phyloP scores from a whole-genome alignment of 2,329 filamentous ascomycete genomes.

The Penicillium sp. region DNA sequence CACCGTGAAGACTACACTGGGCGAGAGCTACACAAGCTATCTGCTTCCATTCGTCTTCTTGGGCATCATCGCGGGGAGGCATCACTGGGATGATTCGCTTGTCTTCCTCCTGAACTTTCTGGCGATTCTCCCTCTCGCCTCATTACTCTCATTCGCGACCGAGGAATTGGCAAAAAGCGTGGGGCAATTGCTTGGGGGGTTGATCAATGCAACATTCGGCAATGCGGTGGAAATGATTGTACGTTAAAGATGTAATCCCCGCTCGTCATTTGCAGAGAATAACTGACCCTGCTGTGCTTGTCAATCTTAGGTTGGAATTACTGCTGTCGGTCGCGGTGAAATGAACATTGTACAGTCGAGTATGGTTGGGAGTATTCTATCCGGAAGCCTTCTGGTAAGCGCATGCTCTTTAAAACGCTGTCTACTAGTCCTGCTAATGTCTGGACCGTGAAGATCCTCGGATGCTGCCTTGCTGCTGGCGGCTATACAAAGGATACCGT shows the following conservation, averaged over 20 bases:
- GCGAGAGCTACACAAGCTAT: conserved; percentile 80
- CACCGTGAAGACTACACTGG: conserved; percentile 54
- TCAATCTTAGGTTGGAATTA: conserved; percentile 53
- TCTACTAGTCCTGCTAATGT: background rate
- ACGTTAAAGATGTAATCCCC: conserved; percentile 52
- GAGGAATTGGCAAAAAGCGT: conserved; percentile 60
- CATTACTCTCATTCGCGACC: conserved; percentile 60
- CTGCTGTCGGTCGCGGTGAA: conserved; percentile 72
- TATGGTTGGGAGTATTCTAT: conserved; percentile 82
- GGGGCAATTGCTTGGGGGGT: conserved; percentile 50
- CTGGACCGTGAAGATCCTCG: conserved; percentile 60
- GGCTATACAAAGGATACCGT: conserved; percentile 74
- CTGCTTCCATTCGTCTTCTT: conserved; percentile 73
- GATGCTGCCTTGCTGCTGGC: conserved; percentile 78
- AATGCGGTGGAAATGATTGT: conserved; percentile 64
- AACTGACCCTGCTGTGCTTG: conserved; percentile 1
- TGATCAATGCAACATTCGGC: conserved; percentile 63
- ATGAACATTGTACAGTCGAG: conserved; percentile 85
- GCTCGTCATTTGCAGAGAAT: conserved; percentile 29
- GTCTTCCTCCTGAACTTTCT: conserved; percentile 85
- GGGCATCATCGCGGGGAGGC: conserved; percentile 72
- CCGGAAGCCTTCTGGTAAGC: conserved; percentile 71
- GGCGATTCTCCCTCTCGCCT: conserved; percentile 60
- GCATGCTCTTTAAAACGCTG: background rate
- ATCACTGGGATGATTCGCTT: conserved; percentile 58